phyloP scores from a whole-genome alignment of 2,329 filamentous ascomycete genomes.

The Didymella keratinophila region DNA sequence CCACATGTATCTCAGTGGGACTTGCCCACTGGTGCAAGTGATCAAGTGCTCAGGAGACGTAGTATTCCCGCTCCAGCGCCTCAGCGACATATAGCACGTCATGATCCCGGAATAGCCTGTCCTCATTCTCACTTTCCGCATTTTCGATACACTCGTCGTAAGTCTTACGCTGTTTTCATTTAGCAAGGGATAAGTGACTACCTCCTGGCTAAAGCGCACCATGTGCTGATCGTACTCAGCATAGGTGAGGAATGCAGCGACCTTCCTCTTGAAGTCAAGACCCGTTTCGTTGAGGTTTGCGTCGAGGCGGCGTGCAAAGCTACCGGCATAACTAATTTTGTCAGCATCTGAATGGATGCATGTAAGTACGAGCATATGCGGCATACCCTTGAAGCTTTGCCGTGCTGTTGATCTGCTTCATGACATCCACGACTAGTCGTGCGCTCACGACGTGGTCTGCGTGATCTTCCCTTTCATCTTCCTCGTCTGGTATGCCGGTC shows the following conservation, averaged over 20 bases:
- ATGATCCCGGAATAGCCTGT: slow-evolving; percentile 11
- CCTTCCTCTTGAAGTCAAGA: slow-evolving; percentile 27
- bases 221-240: slow-evolving; percentile 32
- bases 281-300: slow-evolving; percentile 20
- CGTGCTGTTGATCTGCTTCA: slow-evolving; percentile 24
- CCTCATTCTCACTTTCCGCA: slow-evolving; percentile 3
- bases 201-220: slow-evolving; percentile 20
- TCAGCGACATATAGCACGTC: slow-evolving; percentile 31
- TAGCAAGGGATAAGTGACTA: neutral
- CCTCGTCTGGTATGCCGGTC: slow-evolving; percentile 22
- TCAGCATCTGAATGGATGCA: neutral
- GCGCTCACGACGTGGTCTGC: slow-evolving; percentile 39
- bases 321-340: slow-evolving; percentile 30
- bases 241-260: slow-evolving; percentile 33
- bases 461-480: slow-evolving; percentile 32
- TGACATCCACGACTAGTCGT: slow-evolving; percentile 35
- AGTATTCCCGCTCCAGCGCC: slow-evolving; percentile 37
- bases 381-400: slow-evolving; percentile 24
- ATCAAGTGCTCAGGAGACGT: slow-evolving; percentile 22
- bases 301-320: slow-evolving; percentile 26
- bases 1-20: too few species aligned
- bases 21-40: too few species aligned
- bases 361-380: too few species aligned
- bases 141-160: slow-evolving; percentile 26
- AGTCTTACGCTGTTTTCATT: slow-evolving; percentile 27